Evolutionary conservation across 495 filamentous ascomycete genomes (phyloP), one percentile per base, ranked within the genome.

Genomic region (Penicillium soppii): DNA sequence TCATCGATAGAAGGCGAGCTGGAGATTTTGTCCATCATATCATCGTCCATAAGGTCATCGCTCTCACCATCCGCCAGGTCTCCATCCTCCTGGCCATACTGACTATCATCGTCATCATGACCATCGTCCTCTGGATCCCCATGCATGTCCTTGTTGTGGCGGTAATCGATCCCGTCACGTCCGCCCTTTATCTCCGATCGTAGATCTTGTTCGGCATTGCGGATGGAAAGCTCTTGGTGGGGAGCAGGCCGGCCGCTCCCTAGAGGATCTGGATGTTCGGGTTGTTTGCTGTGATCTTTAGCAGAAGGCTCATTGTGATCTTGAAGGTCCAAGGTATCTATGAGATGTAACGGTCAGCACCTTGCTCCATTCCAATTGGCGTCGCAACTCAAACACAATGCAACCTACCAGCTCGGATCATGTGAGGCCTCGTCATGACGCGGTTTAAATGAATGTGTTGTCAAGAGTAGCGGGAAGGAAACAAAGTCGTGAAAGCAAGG

Each of bases 1-100:
- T 99, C 95, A 70, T 94, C 90, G 68, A 99, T 99, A 47, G 92
- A 97, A 54, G 94, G 94, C 56, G 92, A 96, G 69, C 92, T 97
- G 41, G 91, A 96, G 39, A 98, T 95, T 71, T 92, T 92, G 74
- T 97, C 94, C 86, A 92, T 89, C 77, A 89, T 74, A 75, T 92
- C 88, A 64, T 97, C 94, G 61, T 96, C 92, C 66, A 89, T 65
- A 47, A 83, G 74, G 55, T 89, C 85, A 62, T 92, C 90, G 26
- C 79, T 81, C 57, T 91, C 91, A 30, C 81, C 78, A 57, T 91
- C 89, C 33, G 75, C 83, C 55, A 89, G 78, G 50, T 88, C 89
- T 43, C 76, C 78, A 52, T 87, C 80, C 41, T 82, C 78, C 26
- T 77, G 80, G 52, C 55, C 61, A n/a, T 70, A 81, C 66, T 74